Base-by-base conservation (phyloP, 83 land plant genomes). In the Thuja plicata region DNA sequence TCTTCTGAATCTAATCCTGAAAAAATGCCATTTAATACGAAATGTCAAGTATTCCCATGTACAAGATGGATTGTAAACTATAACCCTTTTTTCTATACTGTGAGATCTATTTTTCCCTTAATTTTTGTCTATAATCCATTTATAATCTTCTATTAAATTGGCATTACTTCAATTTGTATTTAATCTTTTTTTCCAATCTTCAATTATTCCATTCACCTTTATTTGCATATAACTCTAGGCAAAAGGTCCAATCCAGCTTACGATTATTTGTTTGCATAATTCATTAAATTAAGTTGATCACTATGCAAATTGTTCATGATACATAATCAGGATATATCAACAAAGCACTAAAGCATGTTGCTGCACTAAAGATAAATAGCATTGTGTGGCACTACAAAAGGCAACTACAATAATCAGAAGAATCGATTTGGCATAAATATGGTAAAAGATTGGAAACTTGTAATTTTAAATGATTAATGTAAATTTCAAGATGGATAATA, bases 1-100 rank as follows among this genome's bases (percentile, higher is more conserved):
- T 71, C 55, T 71, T 87, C 84, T 43, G 52, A n/a, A 48, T 30
- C 19, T 73, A 34, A 30, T n/a, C 85, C 88, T 87, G 82, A 30
- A 74, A 83, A 43, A 87, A 30, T 32, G 19, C 19, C 32, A 45
- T 87, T 73, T 80, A 80, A 80, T 21, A 80, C 24, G 30, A 41
- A 24, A 80, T 80, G 48, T 21, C 84, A 80, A 80, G 13, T 80
- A 80, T 80, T 80, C 27, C n/a, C 6, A 80, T 43, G n/a, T 80
- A 41, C 27, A 24, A 66, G 73, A 66, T 66, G 30, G 73, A 66
- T 66, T 66, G 11, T 8, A 80, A 41, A 19, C 11, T 41, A 27
- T 19, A 21, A 66, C 41, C 30, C 46, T 5, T 79, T 21, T 35
- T 80, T 24, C 50, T 80, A 27, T 41, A 66, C 73, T 6, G 73